Base-by-base conservation (phyloP, 257 asterid genomes). In the Gentiana dahurica region DNA sequence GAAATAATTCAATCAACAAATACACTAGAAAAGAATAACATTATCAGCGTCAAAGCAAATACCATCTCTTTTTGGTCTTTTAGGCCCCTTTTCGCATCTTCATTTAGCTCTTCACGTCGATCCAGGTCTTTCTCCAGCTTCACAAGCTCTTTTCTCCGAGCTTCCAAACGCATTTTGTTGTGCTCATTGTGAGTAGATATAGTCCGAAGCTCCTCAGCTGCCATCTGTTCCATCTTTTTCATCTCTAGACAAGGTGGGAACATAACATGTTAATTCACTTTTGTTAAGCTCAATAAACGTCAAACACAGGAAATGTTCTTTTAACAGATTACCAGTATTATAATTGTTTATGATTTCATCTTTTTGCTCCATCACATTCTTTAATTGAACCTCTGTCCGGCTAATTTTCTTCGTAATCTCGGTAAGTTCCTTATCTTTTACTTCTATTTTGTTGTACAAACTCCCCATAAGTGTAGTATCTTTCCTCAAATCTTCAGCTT, bases 31-130 rank as follows among this genome's bases (percentile, higher is more conserved):
- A 12, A 34, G 11, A 52, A 6, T 24, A 41, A 41, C 46, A 41
- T 1, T 5, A 41, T 41, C 6, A 41, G 46, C 8, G 54, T 32
- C 9, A 62, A 45, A 24, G 58, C 62, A 39, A 39, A 32, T 78
- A 87, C 97, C 97, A 68, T 81, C 64, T 76, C 71, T 36, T 69
- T 79, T 53, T 82, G 79, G 53, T 73, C 54, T 58, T 78, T 59
- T 12, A 87, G 78, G 67, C 77, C 78, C 70, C 63, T 71, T 76
- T 77, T 82, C 76, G 80, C 96, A 71, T 53, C 69, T 57, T 82
- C 81, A 65, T 87, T 76, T 67, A 81, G 66, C 57, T 76, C 79
- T 65, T 68, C 71, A 52, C 71, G 90, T 62, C 73, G 65, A 70
- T 48, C 61, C 49, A 90, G 62, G 65, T 77, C 84, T 60, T 73